These are phyloP conservation scores for Isoetes engelmannii DNA, from an alignment of 83 land plant species.

Conservation along the genomic window DNA sequence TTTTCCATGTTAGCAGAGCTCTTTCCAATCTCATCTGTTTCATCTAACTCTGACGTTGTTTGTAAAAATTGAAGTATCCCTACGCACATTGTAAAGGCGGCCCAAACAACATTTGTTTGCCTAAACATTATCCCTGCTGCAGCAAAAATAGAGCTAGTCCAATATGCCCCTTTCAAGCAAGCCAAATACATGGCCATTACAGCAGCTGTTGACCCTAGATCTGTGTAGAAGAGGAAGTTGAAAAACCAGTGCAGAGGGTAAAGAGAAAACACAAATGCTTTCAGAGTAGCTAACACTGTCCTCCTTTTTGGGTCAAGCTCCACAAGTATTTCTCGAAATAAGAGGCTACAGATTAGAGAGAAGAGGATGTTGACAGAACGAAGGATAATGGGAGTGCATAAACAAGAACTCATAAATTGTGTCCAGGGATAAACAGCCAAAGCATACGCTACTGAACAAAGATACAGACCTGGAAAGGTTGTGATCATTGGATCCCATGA, in stretches of 20 bases:
- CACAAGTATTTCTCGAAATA: constrained; percentile 42
- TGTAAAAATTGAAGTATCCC: constrained; percentile 20
- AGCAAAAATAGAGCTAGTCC: constrained; percentile 43
- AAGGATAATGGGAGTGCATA: constrained; percentile 54
- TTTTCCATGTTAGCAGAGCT: not conserved
- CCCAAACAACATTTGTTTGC: constrained; percentile 96
- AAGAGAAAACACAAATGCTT: constrained; percentile 48
- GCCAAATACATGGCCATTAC: constrained; percentile 82
- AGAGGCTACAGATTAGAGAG: constrained; percentile 53
- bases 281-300: constrained; percentile 36
- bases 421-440: not conserved
- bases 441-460: not conserved
- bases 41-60: not conserved
- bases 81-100: constrained; percentile 56
- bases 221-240: constrained; percentile 75
- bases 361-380: constrained; percentile 58
- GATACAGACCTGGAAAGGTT: constrained; percentile 71
- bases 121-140: constrained; percentile 79
- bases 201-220: constrained; percentile 83
- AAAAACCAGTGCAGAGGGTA: constrained; percentile 98
- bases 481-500: constrained; percentile 43
- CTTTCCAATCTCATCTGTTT: not conserved
- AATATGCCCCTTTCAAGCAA: constrained; percentile 57
- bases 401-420: not conserved
- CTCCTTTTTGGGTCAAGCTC: constrained; percentile 45